Base-by-base conservation (phyloP, 177 flowering plant genomes). In the Vitis hybrid region DNA sequence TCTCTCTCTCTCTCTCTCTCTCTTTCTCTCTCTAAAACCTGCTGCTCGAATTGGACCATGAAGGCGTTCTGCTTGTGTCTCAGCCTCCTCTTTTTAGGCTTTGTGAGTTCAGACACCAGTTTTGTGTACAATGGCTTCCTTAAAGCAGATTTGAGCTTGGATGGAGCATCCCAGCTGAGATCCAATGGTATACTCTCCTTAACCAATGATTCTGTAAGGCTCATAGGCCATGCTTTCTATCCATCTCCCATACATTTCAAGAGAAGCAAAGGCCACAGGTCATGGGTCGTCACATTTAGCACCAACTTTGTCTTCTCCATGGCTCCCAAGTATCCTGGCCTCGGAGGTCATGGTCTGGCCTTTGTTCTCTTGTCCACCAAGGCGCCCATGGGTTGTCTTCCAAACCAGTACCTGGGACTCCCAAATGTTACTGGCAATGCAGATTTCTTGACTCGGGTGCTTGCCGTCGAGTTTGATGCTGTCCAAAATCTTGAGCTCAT, bases 141-240 rank as follows among this genome's bases (percentile, higher is more conserved):
- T 22, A 19, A 29, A 5, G 66, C 68, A 12, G 19, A 77, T 51
- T 19, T 73, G 59, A 77, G 68, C 74, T 55, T 73, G 16, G 60
- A 48, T 11, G 71, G 68, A 59, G 64, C 58, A 39, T 29, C 79
- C 7, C 65, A 18, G 3, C 20, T 73, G 19, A 70, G 50, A 22
- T 13, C 68, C 11, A 31, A 71, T 2, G 77, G 80, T 51, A 67
- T 74, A 9, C 12, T 74, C 60, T 39, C 60, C 18, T 18, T 74
- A 49, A 75, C 76, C 2, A 69, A 33, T 13, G 66, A 75, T 60
- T 60, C 76, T 12, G 22, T 12, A 11, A 75, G 63, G 52, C 39
- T 75, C 65, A 16, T 75, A 3, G 80, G 80, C 22, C 80, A 76
- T 56, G 74, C 78, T 45, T 67, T 74, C 70, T 66, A 76, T 45